Base-by-base conservation (phyloP, 2,329 filamentous ascomycete species). In the Pseudocercospora crystallina region DNA sequence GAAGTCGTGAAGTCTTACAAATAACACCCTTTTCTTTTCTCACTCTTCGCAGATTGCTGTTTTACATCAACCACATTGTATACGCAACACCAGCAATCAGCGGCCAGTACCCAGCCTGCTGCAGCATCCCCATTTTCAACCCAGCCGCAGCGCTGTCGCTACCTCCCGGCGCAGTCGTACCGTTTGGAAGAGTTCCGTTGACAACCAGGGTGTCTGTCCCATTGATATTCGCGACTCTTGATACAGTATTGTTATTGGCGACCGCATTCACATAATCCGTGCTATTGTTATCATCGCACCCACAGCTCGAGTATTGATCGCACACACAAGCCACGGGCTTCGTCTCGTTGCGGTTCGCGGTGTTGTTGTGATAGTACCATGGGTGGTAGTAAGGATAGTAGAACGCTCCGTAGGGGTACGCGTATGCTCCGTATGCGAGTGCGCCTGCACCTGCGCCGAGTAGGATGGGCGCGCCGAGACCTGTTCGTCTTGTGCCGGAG, bases 121-220 rank as follows among this genome's bases (percentile, higher is more conserved):
- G 51, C 10, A 34, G 12, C 34, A 57, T 36, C 8, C 45, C 38
- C 39, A 55, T 45, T 45, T 48, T 50, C 32, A 51, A 12, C 3
- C 42, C 32, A 5, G 26, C 12, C 3, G 53, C 53, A 14, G 49
- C 53, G 33, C 64, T 64, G 14, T 69, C 67, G 1, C 60, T 61
- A 2, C 70, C 71, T 11, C 71, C 71, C 8, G 71, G 62, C 2
- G 73, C 69, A 2, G 71, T 73, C 0, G 74, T 77, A 2, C 69
- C 75, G 36, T 69, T 66, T 7, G 84, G 80, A 3, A 92, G 72
- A 0, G 85, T 87, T n/a, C 89, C 89, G 66, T 90, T 90, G 65
- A 92, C 72, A 29, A 88, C 74, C 33, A 94, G 78, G 2, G 62
- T 66, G 3, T 65, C 64, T 1, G 78, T 85, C 43, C 82, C 82